Evolutionary conservation across 768 basidiomycete genomes (phyloP), one percentile per base, ranked within the genome.

Genomic region (Boletus rex-veris): DNA sequence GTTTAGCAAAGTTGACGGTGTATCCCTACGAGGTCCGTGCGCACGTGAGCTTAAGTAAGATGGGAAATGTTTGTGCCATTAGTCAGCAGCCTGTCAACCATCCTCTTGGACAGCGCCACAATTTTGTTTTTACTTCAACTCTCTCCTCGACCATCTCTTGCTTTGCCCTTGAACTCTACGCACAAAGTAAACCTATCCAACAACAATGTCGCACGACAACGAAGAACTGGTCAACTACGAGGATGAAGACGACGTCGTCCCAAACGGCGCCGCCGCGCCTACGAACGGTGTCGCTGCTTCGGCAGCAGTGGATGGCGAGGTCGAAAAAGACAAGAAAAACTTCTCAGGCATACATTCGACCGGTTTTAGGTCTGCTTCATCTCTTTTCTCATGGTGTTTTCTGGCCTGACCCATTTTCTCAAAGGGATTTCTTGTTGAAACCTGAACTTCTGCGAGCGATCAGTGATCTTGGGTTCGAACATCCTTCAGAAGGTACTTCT

Each of bases 291-390:
- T 79, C 48, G 77, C 78, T 55, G 72, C 73, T 38, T 69, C 75
- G 53, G 68, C 75, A 41, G 73, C 76, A 37, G 73, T 74, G 42
- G 79, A 76, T 53, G 78, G 80, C 21, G 80, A 73, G 42, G 83
- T 75, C 55, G 85, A 81, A 58, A 92, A 90, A 73, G 90, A 91
- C 64, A 92, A 93, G 81, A 96, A 95, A 83, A 97, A 96, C 72
- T 98, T 96, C 68, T 96, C 97, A 56, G 97, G 97, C 30, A 98
- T 99, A 66, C 97, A 99, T 79, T 95, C 95, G n/a, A 99, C 97
- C 58, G 97, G 97, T 54, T 99, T 99, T 77, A 84, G 97, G 95
- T 95, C 52, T 52, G 83, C 69, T 39, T 42, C 6, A 3, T 42
- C 14, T 5, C 48, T 57, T 64, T 64, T 62, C 44, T 38, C 31